Evolutionary conservation across 345 rosid genomes (phyloP).

Genomic region (Aethionema arabicum): DNA sequence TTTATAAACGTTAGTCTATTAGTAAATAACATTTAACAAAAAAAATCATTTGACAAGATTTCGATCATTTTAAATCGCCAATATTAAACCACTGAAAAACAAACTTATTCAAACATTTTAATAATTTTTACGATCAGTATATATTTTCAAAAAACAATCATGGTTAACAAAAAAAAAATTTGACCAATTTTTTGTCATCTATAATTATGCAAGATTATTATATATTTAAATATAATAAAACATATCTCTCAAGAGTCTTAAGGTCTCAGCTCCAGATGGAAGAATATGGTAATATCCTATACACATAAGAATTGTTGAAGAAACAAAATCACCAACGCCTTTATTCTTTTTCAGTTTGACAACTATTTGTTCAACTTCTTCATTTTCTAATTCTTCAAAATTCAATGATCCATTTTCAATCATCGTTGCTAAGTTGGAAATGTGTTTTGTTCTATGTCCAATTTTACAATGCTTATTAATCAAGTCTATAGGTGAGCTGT

Average conservation of each 20-base stretch:
- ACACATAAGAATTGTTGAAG: slow-evolving; percentile 49
- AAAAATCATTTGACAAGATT: too few species aligned
- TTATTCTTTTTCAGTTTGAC: slow-evolving; percentile 17
- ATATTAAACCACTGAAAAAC: too few species aligned
- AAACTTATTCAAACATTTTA: too few species aligned
- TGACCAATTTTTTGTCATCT: too few species aligned
- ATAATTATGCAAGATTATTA: background rate
- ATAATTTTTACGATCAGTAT: too few species aligned
- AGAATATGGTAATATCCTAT: slow-evolving; percentile 45
- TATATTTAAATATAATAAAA: background rate
- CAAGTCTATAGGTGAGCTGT: background rate
- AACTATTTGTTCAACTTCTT: background rate
- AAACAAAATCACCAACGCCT: slow-evolving; percentile 47
- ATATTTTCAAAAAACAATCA: too few species aligned
- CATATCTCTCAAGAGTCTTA: slow-evolving; percentile 39
- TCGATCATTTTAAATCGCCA: too few species aligned
- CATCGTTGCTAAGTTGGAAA: slow-evolving; percentile 34
- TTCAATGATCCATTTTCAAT: slow-evolving; percentile 34
- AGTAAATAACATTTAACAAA: too few species aligned
- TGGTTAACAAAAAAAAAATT: too few species aligned
- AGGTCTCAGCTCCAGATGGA: slow-evolving; percentile 52
- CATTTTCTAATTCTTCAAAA: too few species aligned
- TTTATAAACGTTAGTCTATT: too few species aligned
- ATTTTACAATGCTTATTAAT: slow-evolving; percentile 40
- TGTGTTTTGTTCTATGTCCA: slow-evolving; percentile 42